A percentile compares a stretch with the other conserved stretches of the same genome.
Evolutionary conservation across 2,329 filamentous ascomycete species (phyloP).

Genomic region (Fusarium musae): DNA sequence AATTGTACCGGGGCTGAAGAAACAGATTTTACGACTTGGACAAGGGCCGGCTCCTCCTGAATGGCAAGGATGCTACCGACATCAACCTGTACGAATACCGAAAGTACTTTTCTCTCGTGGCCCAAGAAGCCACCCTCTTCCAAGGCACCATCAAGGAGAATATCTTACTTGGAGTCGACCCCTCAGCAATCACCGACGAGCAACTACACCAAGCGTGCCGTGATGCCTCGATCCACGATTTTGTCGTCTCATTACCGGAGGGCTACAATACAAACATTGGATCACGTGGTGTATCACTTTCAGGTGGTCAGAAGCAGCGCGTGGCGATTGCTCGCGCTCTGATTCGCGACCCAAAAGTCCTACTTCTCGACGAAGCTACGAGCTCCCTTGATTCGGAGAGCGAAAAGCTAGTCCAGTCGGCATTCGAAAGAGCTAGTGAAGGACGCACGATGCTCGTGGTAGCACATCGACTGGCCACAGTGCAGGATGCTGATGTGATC

Average conservation of each 20-base stretch:
- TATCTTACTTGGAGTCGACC: constrained; percentile 71
- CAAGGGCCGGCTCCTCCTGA: constrained; percentile 72
- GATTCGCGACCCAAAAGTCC: constrained; percentile 70
- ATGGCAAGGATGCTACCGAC: constrained; percentile 67
- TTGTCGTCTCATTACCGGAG: constrained; percentile 73
- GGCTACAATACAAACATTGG: constrained; percentile 76
- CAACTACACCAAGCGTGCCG: constrained; percentile 64
- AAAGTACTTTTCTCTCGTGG: constrained; percentile 73
- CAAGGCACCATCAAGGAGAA: constrained; percentile 77
- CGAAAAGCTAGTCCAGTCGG: constrained; percentile 71
- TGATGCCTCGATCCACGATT: constrained; percentile 76
- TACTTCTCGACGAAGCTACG: constrained; percentile 80
- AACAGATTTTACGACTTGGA: constrained; percentile 75
- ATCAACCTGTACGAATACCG: constrained; percentile 73
- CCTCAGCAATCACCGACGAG: constrained; percentile 62
- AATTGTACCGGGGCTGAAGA: constrained; percentile 1
- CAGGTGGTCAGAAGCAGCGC: constrained; percentile 79
- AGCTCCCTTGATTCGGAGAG: constrained; percentile 74
- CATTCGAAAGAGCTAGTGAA: constrained; percentile 71
- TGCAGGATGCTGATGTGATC: constrained; percentile 83
- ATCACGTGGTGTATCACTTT: constrained; percentile 72
- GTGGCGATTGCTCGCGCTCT: constrained; percentile 76
- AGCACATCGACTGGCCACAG: constrained; percentile 79
- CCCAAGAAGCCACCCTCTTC: constrained; percentile 79
- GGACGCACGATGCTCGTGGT: constrained; percentile 78